These are phyloP conservation scores for Keqinozyma sinolaborantium DNA, from an alignment of 1,139 yeast genomes.

Conservation along the genomic window DNA sequence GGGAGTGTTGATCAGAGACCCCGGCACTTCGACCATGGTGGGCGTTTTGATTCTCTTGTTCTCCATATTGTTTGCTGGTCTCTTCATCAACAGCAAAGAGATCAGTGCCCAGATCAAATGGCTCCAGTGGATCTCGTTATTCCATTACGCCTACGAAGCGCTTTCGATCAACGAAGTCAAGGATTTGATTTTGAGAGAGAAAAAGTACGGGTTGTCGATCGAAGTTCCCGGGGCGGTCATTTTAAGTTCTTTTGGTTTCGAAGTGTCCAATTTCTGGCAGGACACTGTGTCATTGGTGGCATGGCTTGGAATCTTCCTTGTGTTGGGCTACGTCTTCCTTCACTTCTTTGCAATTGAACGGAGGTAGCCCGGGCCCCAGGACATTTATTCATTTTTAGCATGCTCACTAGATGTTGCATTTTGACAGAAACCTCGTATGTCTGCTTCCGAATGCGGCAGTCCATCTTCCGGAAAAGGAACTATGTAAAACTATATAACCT, in stretches of 20 bases:
- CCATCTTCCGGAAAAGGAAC: too few relatives aligned
- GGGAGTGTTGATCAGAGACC: slow-evolving; percentile 81
- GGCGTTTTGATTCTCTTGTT: slow-evolving; percentile 83
- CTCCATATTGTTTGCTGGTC: slow-evolving; percentile 86
- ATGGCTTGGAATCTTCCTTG: slow-evolving; percentile 50
- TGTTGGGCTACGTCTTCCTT: slow-evolving; percentile 71
- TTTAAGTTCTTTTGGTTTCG: slow-evolving; percentile 89
- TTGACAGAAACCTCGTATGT: too few relatives aligned
- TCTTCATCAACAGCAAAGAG: slow-evolving; percentile 80
- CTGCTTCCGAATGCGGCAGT: too few relatives aligned
- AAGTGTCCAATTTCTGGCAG: slow-evolving; percentile 67
- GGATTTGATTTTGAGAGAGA: slow-evolving; percentile 77
- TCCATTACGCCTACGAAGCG: slow-evolving; percentile 95
- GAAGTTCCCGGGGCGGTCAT: slow-evolving; percentile 99
- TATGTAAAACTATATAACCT: too few relatives aligned
- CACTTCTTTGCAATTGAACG: slow-evolving; percentile 73
- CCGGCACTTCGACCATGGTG: slow-evolving; percentile 89
- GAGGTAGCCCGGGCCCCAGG: slow-evolving; percentile 45
- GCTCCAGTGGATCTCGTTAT: slow-evolving; percentile 82
- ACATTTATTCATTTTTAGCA: too few relatives aligned
- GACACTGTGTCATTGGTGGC: slow-evolving; percentile 58
- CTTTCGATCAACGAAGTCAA: slow-evolving; percentile 91
- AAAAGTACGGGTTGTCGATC: slow-evolving; percentile 87
- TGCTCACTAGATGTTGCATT: too few relatives aligned
- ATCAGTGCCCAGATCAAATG: slow-evolving; percentile 70